Conservation (phyloP, 176 grass and related monocot genomes). For the Puccinellia tenuiflora region DNA sequence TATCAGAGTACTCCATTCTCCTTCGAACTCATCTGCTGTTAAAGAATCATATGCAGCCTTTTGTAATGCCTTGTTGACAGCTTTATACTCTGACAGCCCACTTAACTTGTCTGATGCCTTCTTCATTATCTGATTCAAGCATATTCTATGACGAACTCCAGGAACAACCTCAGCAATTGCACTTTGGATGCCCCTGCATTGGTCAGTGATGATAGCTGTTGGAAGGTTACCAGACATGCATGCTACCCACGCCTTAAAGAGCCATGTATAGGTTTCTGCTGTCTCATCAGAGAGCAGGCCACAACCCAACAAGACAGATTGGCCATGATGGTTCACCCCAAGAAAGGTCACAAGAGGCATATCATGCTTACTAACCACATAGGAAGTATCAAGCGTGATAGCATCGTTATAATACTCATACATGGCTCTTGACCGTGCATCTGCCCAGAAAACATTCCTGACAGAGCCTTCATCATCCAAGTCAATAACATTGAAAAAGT, state of each 20-base stretch:
- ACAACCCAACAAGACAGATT: conserved; percentile 75
- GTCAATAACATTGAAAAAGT: conserved; percentile 83
- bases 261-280: conserved; percentile 80
- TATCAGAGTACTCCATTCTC: conserved; percentile 71
- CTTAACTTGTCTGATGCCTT: conserved; percentile 63
- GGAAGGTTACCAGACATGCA: conserved; percentile 90
- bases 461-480: conserved; percentile 72
- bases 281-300: conserved; percentile 77
- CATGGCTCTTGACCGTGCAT: conserved; percentile 74
- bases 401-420: conserved; percentile 86
- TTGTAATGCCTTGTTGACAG: conserved; percentile 80
- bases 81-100: conserved; percentile 69
- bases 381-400: conserved; percentile 71
- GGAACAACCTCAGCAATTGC: conserved; percentile 77
- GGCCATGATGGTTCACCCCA: conserved; percentile 91
- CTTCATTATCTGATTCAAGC: conserved; percentile 90
- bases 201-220: conserved; percentile 75
- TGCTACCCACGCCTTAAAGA: conserved; percentile 89
- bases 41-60: conserved; percentile 84
- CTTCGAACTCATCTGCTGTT: conserved; percentile 73
- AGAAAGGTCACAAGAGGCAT: conserved; percentile 83
- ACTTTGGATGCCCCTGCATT: conserved; percentile 69
- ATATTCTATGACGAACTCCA: conserved; percentile 70
- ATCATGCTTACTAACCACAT: conserved; percentile 70
- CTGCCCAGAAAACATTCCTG: conserved; percentile 86